Evolutionary conservation across 148 eudicot genomes (phyloP), one percentile per base, ranked within the genome.

Genomic region (Limonium bicolor): DNA sequence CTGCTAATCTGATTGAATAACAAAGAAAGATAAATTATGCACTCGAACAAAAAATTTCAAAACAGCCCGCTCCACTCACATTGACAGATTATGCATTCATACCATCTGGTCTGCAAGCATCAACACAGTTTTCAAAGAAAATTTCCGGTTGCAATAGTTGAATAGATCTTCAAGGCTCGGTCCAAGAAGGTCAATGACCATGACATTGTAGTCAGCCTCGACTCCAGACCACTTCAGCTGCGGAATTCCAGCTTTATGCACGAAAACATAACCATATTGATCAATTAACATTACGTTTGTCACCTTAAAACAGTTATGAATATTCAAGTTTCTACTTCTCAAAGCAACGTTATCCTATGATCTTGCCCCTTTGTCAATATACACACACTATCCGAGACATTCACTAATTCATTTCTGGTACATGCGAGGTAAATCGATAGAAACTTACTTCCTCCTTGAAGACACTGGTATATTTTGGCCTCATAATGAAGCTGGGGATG

Each of bases 111-210:
- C 41, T 15, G 41, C 41, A 36, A 36, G 41, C 41, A 36, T 36
- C 9, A 48, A 46, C 11, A 56, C 61, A 12, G 61, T 27, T 56
- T 56, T 56, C 27, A 56, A 56, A 23, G 61, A 37, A 29, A 57
- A 22, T 17, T 30, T 48, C 38, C 61, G 36, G 27, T 48, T 57
- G 40, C 61, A 57, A 29, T 57, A 48, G 37, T 57, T 57, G 38
- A 57, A 57, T 17, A 57, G 34, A 28, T 57, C 61, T 33, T 57
- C 61, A 41, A 57, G 53, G 40, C 61, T 57, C 3, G 61, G 54
- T 17, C 61, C 61, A 0, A 39, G 37, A 23, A 57, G 61, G 41
- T 57, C 61, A 50, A 57, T 57, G n/a, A 57, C 61, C 61, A 57
- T 57, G 51, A 24, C 53, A 57, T 47, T 57, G 41, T 57, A 57